These are phyloP conservation scores for Phaeomoniella chlamydospora DNA, from an alignment of 2,329 filamentous ascomycete species.

Conservation along the genomic window DNA sequence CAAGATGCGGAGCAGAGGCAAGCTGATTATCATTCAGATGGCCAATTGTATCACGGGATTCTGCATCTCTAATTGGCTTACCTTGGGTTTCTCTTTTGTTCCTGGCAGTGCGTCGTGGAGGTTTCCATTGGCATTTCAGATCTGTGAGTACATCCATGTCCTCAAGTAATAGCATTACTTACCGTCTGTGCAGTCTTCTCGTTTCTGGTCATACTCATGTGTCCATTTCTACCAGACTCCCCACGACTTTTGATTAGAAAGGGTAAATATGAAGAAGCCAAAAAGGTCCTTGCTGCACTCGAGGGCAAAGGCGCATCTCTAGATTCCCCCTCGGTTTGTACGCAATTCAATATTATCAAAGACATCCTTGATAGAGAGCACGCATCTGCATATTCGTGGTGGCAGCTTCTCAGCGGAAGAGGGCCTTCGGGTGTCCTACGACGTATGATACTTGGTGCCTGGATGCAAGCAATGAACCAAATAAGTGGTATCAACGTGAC, in stretches of 20 bases:
- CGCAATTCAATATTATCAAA: constrained; percentile 30
- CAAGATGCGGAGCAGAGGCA: constrained; percentile 24
- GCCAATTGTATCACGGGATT: constrained; percentile 22
- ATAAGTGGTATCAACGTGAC: constrained; percentile 21
- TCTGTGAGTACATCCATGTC: no score
- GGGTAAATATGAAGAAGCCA: constrained; percentile 24
- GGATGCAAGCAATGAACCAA: constrained; percentile 39
- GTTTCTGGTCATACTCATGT: constrained; percentile 11
- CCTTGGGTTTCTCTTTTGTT: constrained; percentile 24
- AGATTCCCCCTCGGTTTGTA: constrained; percentile 29
- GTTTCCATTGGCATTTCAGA: constrained; percentile 32
- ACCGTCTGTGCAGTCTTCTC: no score
- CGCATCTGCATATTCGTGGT: constrained; percentile 34
- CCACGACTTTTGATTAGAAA: constrained; percentile 12
- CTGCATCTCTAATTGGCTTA: not conserved
- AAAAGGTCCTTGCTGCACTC: constrained; percentile 33
- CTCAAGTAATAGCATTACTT: no score
- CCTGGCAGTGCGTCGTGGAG: constrained; percentile 27
- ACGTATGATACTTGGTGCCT: constrained; percentile 36
- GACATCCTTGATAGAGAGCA: constrained; percentile 34
- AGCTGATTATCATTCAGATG: constrained; percentile 17
- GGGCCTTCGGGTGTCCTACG: constrained; percentile 35
- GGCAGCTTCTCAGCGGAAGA: constrained; percentile 32
- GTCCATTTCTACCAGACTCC: constrained; percentile 21
- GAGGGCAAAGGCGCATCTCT: constrained; percentile 28